A percentile compares a stretch with the other conserved stretches of the same genome.
phyloP scores from a whole-genome alignment of 2,329 filamentous ascomycete genomes.

The Metarhizium humberi region DNA sequence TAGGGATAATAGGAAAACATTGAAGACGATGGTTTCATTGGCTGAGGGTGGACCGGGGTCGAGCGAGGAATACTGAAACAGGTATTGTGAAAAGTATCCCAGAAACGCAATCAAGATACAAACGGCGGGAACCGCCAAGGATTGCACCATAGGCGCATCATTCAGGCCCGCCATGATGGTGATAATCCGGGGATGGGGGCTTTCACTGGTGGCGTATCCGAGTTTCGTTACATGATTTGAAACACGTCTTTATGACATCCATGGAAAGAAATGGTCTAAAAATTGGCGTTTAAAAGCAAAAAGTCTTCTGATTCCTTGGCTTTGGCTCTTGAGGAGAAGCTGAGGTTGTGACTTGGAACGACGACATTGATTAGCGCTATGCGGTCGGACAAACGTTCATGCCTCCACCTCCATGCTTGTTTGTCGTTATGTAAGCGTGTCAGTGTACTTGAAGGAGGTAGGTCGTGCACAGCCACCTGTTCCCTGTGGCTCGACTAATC shows the following conservation, averaged over 20 bases:
- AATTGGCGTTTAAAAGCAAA: not conserved
- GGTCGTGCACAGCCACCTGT: not conserved
- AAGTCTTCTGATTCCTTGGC: not conserved
- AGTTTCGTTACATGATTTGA: not conserved
- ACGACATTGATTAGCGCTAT: too few relatives aligned
- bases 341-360: not conserved
- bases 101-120: slow-evolving; percentile 59
- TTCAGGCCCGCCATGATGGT: slow-evolving; percentile 31
- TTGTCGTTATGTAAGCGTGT: not conserved
- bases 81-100: slow-evolving; percentile 61
- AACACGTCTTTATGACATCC: not conserved
- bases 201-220: not conserved
- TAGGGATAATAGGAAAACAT: slow-evolving; percentile 52
- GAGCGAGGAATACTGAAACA: slow-evolving; percentile 52
- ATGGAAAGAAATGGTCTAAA: not conserved
- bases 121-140: slow-evolving; percentile 60
- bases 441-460: not conserved
- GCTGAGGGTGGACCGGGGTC: slow-evolving; percentile 50
- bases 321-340: too few relatives aligned
- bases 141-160: slow-evolving; percentile 34
- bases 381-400: too few relatives aligned
- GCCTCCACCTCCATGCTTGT: not conserved
- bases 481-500: not conserved
- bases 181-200: not conserved
- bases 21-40: slow-evolving; percentile 54